Percentiles rank a stretch among this genome's conserved stretches.
Conservation (phyloP, 352 stramenopile genomes). For the Phytopythium chamaehyphon region DNA sequence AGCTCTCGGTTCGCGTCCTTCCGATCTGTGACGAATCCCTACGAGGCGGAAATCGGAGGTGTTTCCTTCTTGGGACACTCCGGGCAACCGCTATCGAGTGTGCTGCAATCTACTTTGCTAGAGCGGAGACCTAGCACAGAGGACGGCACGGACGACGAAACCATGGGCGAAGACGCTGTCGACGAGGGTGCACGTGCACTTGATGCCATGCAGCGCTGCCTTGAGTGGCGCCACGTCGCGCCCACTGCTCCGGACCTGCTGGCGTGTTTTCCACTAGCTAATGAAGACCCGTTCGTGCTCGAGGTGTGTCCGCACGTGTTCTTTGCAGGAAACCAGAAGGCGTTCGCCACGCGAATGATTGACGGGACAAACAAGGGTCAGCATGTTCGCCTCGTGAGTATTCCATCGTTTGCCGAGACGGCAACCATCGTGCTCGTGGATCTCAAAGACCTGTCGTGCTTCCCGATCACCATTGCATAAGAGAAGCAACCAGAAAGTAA, state of each 20-base stretch:
- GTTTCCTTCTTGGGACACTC: slow-evolving; percentile 81
- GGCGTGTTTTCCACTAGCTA: slow-evolving; percentile 88
- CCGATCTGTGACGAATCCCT: slow-evolving; percentile 92
- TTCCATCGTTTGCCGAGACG: slow-evolving; percentile 89
- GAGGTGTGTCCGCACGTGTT: slow-evolving; percentile 86
- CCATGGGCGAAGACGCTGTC: slow-evolving; percentile 17
- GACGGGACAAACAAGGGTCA: slow-evolving; percentile 39
- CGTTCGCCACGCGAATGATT: slow-evolving; percentile 80
- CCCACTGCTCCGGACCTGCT: slow-evolving; percentile 92
- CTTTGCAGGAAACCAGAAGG: slow-evolving; percentile 90
- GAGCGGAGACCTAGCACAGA: neutral
- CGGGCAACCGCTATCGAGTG: slow-evolving; percentile 85
- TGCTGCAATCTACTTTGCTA: slow-evolving; percentile 59
- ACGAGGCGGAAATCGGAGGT: slow-evolving; percentile 67
- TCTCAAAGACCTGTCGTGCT: slow-evolving; percentile 72
- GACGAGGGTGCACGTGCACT: slow-evolving; percentile 27
- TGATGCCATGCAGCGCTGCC: slow-evolving; percentile 58
- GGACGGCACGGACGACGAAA: slow-evolving; percentile 15
- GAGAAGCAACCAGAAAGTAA: neutral
- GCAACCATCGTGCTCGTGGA: slow-evolving; percentile 91
- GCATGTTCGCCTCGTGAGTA: slow-evolving; percentile 77
- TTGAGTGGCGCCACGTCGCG: slow-evolving; percentile 90
- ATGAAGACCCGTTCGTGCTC: slow-evolving; percentile 92
- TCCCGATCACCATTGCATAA: slow-evolving; percentile 46
- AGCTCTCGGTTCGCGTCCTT: slow-evolving; percentile 75